Base-by-base conservation (phyloP, 2,329 filamentous ascomycete genomes). In the Lasiodiplodia sp. region DNA sequence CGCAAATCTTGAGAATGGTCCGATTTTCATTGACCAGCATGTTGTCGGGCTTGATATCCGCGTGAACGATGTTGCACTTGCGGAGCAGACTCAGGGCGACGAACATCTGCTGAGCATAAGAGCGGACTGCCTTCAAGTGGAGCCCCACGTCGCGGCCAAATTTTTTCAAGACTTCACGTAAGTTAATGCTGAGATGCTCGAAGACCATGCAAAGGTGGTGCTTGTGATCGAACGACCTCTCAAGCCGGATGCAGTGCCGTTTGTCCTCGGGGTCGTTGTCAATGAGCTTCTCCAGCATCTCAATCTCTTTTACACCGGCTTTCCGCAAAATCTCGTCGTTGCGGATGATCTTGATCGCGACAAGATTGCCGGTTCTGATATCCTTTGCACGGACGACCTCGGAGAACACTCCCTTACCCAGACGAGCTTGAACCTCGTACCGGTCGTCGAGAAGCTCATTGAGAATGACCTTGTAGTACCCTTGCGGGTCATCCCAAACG, bases 21-120 rank as follows among this genome's bases (percentile, higher is more conserved):
- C 92, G 90, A 69, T 85, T 89, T 72, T 97, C 93, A 73, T 95
- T 96, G 72, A 95, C 94, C 75, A 99, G 83, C 68, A 99, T 95
- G 75, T 99, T 99, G 87, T 99, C 96, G 10, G 96, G 96, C 81
- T 99, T 99, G 74, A 99, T 81, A 84, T 99, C 96, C 16, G 95
- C 94, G 78, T 99, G 96, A 65, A 99, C 88, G 77, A 99, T 93
- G 79, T 94, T 94, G 83, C 92, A 96, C 77, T 93, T 95, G 74
- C 93, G 91, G 83, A 99, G 88, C 75, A 97, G 90, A 74, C 90
- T 91, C 65, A 99, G 83, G 2, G 93, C 93, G 34, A 96, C 86
- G 78, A 99, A 97, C 79, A 97, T 97, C 81, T 99, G 96, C 75
- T 94, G 91, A 4, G 95, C 93, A 77, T 97, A 99, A 18, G 91